These are phyloP conservation scores for Magnusiomyces tetraspermus DNA, from an alignment of 1,139 yeast genomes.

Conservation along the genomic window DNA sequence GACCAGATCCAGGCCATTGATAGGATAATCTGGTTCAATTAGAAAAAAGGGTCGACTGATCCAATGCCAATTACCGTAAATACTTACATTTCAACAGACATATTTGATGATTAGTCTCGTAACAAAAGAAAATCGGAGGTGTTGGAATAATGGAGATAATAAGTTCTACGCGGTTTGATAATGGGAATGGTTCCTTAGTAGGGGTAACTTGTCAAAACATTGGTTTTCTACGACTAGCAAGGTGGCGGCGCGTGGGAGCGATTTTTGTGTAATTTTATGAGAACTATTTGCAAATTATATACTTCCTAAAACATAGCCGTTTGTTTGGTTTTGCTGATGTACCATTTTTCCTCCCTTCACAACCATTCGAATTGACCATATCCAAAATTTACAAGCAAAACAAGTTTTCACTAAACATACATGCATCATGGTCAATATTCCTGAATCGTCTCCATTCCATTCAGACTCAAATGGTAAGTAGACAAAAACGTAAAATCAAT, in stretches of 20 bases:
- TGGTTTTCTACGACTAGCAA: too few species aligned
- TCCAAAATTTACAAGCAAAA: neutral
- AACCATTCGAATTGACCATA: neutral
- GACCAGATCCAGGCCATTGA: too few species aligned
- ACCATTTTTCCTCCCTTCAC: neutral
- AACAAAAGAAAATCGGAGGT: too few species aligned
- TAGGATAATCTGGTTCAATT: neutral
- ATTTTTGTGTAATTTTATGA: neutral
- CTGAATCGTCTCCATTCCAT: neutral
- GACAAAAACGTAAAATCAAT: too few species aligned
- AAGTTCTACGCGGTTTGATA: too few species aligned
- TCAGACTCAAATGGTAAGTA: neutral
- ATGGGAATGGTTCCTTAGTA: too few species aligned
- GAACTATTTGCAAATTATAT: neutral
- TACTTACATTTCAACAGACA: conserved; percentile 3
- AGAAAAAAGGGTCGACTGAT: too few species aligned
- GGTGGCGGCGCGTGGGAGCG: too few species aligned
- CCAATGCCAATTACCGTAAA: too few species aligned
- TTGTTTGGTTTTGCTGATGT: neutral
- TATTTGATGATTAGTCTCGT: neutral
- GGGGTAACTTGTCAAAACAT: too few species aligned
- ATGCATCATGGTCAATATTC: neutral
- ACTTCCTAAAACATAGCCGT: neutral
- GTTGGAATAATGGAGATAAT: too few species aligned
- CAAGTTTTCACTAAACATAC: neutral